phyloP scores from a whole-genome alignment of 257 asterid species.

The Plectranthus barbatus region DNA sequence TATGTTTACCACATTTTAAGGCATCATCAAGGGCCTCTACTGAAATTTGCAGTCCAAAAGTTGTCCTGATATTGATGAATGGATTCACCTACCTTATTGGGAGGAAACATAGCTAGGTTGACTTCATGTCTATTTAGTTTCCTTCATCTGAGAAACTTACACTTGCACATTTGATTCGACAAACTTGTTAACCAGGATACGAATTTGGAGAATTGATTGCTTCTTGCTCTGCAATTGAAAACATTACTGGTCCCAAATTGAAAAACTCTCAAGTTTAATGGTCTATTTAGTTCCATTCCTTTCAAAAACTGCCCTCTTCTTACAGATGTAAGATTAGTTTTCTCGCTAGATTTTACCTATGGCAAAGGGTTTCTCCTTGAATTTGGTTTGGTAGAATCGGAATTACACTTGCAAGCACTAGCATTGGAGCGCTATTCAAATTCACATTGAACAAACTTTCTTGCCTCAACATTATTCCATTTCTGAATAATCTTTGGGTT shows the following conservation, averaged over 20 bases:
- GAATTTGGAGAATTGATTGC: slow-evolving; percentile 24
- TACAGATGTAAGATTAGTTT: slow-evolving; percentile 18
- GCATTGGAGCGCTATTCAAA: slow-evolving; percentile 38
- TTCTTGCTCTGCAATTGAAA: slow-evolving; percentile 28
- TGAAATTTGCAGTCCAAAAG: slow-evolving; percentile 24
- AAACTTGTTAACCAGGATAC: slow-evolving; percentile 32
- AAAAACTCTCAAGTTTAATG: slow-evolving; percentile 30
- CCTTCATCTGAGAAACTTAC: slow-evolving; percentile 26
- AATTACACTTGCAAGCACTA: slow-evolving; percentile 27
- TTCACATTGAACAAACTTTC: not conserved
- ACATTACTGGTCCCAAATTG: slow-evolving; percentile 28
- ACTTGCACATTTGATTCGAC: slow-evolving; percentile 27
- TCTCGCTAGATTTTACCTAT: slow-evolving; percentile 20
- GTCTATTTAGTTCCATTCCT: slow-evolving; percentile 23
- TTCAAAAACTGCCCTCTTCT: slow-evolving; percentile 33
- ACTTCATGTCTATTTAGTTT: slow-evolving; percentile 26
- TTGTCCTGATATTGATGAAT: slow-evolving; percentile 25
- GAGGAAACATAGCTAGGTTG: slow-evolving; percentile 20
- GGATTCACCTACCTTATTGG: slow-evolving; percentile 26
- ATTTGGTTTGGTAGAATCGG: slow-evolving; percentile 33
- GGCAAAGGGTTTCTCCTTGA: slow-evolving; percentile 20
- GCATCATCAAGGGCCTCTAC: slow-evolving; percentile 35
- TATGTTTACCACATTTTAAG: slow-evolving; percentile 25
- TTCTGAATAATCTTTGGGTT: slow-evolving; percentile 12
- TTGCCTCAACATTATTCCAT: not conserved